Percentiles rank a stretch among this genome's conserved stretches.
These are phyloP conservation scores for Pseudogymnoascus sp. DNA, from an alignment of 2,329 filamentous ascomycete species.

Conservation along the genomic window DNA sequence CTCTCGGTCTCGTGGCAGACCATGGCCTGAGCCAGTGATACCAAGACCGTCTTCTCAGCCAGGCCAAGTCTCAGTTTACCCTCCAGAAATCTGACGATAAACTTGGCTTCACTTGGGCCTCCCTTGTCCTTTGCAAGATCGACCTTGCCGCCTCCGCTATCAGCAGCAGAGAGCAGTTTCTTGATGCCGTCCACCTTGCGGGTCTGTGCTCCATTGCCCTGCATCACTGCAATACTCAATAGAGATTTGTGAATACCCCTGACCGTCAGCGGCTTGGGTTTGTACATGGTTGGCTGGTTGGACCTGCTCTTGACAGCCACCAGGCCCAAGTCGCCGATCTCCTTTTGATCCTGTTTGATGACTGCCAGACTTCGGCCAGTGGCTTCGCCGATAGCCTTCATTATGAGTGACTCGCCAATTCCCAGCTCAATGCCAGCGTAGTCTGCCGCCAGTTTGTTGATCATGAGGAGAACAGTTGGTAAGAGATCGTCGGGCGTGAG, in stretches of 20 bases:
- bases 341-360: conserved; percentile 92
- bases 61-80: conserved; percentile 87
- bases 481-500: conserved; percentile 82
- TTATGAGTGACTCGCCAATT: conserved; percentile 97
- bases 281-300: conserved; percentile 97
- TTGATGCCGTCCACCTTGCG: conserved; percentile 93
- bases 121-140: conserved; percentile 91
- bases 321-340: conserved; percentile 89
- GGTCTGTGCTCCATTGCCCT: conserved; percentile 79
- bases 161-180: conserved; percentile 86
- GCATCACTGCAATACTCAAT: conserved; percentile 77
- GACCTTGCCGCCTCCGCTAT: conserved; percentile 66
- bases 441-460: conserved; percentile 94
- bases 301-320: conserved; percentile 93
- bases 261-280: conserved; percentile 83
- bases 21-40: conserved; percentile 81
- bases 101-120: conserved; percentile 91
- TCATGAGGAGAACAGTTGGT: conserved; percentile 86
- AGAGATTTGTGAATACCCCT: conserved; percentile 79
- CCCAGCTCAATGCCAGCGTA: conserved; percentile 94
- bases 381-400: conserved; percentile 95
- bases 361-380: conserved; percentile 81
- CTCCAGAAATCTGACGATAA: conserved; percentile 83
- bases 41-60: conserved; percentile 85
- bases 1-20: conserved; percentile 72